Conservation (phyloP, 192 early-diverging fungal species). For the Chytriomyces sp. region DNA sequence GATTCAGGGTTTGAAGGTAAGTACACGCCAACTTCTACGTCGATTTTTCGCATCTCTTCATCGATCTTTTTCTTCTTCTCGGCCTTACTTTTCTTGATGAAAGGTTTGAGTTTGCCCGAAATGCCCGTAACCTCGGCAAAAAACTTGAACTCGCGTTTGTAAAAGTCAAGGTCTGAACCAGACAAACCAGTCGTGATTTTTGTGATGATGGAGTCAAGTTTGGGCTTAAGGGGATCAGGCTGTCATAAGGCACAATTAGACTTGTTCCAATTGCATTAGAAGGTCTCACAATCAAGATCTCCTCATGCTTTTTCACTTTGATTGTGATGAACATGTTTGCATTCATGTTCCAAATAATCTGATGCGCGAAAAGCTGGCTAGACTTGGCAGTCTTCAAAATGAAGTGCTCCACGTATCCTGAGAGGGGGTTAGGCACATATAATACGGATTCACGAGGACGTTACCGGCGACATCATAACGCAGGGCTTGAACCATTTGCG, state of each 20-base stretch:
- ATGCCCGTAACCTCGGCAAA: conserved; percentile 95
- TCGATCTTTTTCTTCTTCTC: conserved; percentile 99
- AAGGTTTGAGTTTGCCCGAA: conserved; percentile 95
- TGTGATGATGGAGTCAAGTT: conserved; percentile 83
- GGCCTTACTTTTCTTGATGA: conserved; percentile 77
- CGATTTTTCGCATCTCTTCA: conserved; percentile 93
- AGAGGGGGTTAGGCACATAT: not conserved
- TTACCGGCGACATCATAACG: conserved; percentile 74
- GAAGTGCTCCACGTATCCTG: conserved; percentile 92
- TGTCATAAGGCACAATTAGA: not conserved
- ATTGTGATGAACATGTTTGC: conserved; percentile 90
- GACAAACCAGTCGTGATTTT: conserved; percentile 80
- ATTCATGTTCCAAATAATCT: conserved; percentile 99
- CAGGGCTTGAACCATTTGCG: conserved; percentile 96
- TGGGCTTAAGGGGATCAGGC: conserved; percentile 87
- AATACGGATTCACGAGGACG: not conserved
- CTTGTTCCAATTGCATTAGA: not conserved
- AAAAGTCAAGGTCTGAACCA: conserved; percentile 86
- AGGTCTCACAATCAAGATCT: conserved; percentile 31
- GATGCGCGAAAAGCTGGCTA: conserved; percentile 98
- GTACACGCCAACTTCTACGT: conserved; percentile 95
- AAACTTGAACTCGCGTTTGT: conserved; percentile 95
- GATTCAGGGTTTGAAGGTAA: conserved; percentile 97
- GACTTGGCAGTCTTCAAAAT: conserved; percentile 91
- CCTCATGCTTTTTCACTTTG: conserved; percentile 52